Base-by-base conservation (phyloP, 2,329 filamentous ascomycete genomes). In the Intubia oerlemansii region DNA sequence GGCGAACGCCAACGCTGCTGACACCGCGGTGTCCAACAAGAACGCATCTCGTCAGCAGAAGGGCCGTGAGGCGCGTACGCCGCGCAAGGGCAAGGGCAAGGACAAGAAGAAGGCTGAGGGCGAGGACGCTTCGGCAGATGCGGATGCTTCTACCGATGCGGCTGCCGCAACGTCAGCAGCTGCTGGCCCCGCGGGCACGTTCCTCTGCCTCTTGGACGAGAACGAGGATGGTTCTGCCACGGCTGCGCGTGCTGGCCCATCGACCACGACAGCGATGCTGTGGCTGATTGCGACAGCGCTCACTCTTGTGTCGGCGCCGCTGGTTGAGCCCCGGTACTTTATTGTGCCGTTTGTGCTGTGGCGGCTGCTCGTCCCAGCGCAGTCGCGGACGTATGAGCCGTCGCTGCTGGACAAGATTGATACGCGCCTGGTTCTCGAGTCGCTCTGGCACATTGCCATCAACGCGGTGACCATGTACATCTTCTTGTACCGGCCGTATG, bases 311-410 rank as follows among this genome's bases (percentile, higher is more conserved):
- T 88, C 81, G 1, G 84, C 88, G 0, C 84, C 88, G 0, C 62
- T 98, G 1, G 85, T 98, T 8, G 88, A 98, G 48, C 88, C 88
- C 10, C 67, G 88, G 10, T 98, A 98, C 50, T 92, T 92, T 48
- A 90, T 98, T 44, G 60, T 93, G 10, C 84, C 85, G 0, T 98
- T 82, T 81, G 65, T 93, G 7, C 71, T 93, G 42, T 95, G 84
- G 80, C 65, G 88, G 1, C 52, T 95, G 7, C 64, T 90, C 42
- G 53, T 90, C 1, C 80, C 80, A 1, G 48, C 57, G 29, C 24
- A 20, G 7, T 15, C 16, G 13, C 11, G 17, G 12, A 10, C 10
- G n/a, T n/a, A n/a, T n/a, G n/a, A n/a, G n/a, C n/a, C n/a, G n/a
- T n/a, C n/a, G n/a, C 16, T 14, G 12, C 11, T 9, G 0, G 31